Evolutionary conservation across 2,329 filamentous ascomycete species (phyloP).

Genomic region (Penicillium sp.): DNA sequence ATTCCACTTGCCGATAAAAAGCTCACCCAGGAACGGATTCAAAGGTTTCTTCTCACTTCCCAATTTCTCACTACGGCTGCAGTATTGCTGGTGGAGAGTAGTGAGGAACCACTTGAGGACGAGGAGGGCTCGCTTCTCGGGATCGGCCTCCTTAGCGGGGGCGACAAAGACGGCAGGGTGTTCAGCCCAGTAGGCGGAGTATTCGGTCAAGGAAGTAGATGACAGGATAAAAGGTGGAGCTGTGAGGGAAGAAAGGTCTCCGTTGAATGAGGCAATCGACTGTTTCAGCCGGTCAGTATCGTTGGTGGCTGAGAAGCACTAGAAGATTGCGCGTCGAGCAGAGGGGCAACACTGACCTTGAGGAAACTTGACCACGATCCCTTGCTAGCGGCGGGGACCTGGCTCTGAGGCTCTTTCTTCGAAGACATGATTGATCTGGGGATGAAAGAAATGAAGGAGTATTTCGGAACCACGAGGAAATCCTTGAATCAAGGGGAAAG

Average conservation of each 20-base stretch:
- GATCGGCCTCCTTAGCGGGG: constrained; percentile 76
- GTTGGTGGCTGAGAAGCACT: too few relatives aligned
- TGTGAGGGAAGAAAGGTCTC: constrained; percentile 78
- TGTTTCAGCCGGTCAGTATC: constrained; percentile 20
- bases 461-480: not conserved
- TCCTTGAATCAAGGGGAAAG: not conserved
- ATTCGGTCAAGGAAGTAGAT: constrained; percentile 76
- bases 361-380: constrained; percentile 54
- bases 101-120: constrained; percentile 97
- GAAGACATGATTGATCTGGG: constrained; percentile 30
- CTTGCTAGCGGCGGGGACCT: constrained; percentile 47
- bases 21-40: constrained; percentile 93
- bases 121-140: constrained; percentile 78
- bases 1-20: constrained; percentile 90
- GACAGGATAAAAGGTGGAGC: constrained; percentile 83
- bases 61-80: constrained; percentile 73
- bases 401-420: constrained; percentile 45
- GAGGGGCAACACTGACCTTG: constrained; percentile 38
- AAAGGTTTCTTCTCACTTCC: constrained; percentile 97
- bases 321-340: not conserved
- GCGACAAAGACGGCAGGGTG: constrained; percentile 79
- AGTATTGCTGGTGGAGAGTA: constrained; percentile 86
- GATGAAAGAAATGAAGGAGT: not conserved
- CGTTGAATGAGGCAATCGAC: constrained; percentile 80
- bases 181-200: constrained; percentile 81